These are phyloP conservation scores for Paramyrothecium sp. DNA, from an alignment of 2,329 filamentous ascomycete species.

Conservation along the genomic window DNA sequence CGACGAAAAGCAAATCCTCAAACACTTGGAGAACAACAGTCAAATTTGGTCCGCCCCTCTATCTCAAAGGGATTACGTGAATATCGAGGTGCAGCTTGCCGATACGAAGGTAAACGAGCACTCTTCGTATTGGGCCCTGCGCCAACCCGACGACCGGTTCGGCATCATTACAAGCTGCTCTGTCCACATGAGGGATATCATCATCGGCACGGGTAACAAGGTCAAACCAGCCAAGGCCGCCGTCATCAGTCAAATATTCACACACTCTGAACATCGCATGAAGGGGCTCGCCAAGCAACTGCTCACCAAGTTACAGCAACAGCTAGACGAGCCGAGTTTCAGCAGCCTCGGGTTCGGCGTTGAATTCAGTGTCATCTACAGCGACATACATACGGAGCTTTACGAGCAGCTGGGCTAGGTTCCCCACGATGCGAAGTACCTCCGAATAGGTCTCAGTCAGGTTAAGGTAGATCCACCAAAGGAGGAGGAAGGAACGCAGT, in stretches of 20 bases:
- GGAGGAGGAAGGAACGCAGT: conserved; percentile 15
- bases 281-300: conserved; percentile 33
- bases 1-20: conserved; percentile 7
- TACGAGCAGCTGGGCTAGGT: conserved; percentile 33
- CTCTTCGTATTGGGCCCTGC: conserved; percentile 27
- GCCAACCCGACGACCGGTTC: conserved; percentile 20
- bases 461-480: conserved; percentile 13
- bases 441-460: conserved; percentile 26
- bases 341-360: conserved; percentile 6
- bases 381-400: conserved; percentile 27
- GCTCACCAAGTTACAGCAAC: conserved; percentile 26
- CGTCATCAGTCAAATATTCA: conserved; percentile 33
- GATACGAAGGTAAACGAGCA: not conserved
- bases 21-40: conserved; percentile 16
- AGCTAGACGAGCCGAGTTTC: conserved; percentile 23
- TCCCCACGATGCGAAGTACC: conserved; percentile 26
- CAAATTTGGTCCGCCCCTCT: conserved; percentile 14
- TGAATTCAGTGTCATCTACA: conserved; percentile 33
- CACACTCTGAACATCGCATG: conserved; percentile 28
- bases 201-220: conserved; percentile 12
- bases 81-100: conserved; percentile 11
- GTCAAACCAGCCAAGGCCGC: conserved; percentile 23
- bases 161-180: conserved; percentile 33
- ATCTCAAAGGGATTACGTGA: conserved; percentile 9
- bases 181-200: conserved; percentile 20